These are phyloP conservation scores for Mercurialis annua DNA, from an alignment of 345 rosid genomes.

Conservation along the genomic window DNA sequence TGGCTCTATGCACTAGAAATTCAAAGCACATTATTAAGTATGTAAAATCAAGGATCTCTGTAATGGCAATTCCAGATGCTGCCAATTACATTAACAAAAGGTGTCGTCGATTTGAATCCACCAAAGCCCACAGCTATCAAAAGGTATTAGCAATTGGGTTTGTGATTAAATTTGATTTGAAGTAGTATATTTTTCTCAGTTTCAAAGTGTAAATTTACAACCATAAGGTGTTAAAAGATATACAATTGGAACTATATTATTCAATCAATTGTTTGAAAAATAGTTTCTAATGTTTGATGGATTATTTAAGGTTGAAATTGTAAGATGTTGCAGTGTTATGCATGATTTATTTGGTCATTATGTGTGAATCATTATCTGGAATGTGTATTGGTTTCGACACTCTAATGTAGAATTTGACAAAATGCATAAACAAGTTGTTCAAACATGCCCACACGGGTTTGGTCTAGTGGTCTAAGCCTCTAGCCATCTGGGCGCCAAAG, in stretches of 20 bases:
- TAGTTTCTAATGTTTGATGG: too few species aligned
- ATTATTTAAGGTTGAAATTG: too few species aligned
- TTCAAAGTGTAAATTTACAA: not conserved
- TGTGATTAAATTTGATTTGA: not conserved
- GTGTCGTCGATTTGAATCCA: conserved; percentile 30
- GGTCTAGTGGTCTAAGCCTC: too few species aligned
- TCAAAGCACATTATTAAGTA: conserved; percentile 17
- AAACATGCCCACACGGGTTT: too few species aligned
- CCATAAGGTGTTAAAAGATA: not conserved
- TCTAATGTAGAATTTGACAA: too few species aligned
- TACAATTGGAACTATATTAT: not conserved
- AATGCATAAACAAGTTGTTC: too few species aligned
- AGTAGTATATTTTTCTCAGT: not conserved
- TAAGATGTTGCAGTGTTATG: too few species aligned
- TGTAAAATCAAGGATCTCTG: conserved; percentile 30
- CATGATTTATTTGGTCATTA: too few species aligned
- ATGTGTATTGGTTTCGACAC: too few species aligned
- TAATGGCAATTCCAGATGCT: conserved; percentile 14
- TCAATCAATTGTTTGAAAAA: not conserved
- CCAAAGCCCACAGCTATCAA: conserved; percentile 12
- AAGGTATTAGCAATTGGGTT: not conserved
- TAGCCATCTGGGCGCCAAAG: too few species aligned
- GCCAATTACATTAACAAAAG: not conserved
- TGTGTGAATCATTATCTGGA: too few species aligned
- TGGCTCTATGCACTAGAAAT: conserved; percentile 29